Percentiles rank a stretch among this genome's conserved stretches.
These are phyloP conservation scores for Talaromyces borbonicus DNA, from an alignment of 495 filamentous ascomycete genomes.

Conservation along the genomic window DNA sequence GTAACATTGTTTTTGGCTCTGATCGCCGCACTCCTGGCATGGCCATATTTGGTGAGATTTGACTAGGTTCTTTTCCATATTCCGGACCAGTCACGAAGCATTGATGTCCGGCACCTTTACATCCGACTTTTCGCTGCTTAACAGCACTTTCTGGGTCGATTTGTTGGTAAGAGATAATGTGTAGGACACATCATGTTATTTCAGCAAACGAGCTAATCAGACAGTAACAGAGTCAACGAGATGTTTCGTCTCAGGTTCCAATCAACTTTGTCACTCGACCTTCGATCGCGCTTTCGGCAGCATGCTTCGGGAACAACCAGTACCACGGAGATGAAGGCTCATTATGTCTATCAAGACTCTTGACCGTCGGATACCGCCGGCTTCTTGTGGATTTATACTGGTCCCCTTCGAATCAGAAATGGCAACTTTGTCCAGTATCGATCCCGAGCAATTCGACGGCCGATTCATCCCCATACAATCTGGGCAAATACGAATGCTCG, in stretches of 20 bases:
- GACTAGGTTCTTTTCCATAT: background rate
- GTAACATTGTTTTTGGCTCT: too few relatives aligned
- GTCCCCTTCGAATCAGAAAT: slow-evolving; percentile 40
- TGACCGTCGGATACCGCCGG: slow-evolving; percentile 47
- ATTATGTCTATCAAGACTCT: slow-evolving; percentile 51
- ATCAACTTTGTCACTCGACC: slow-evolving; percentile 52
- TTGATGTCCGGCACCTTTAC: slow-evolving; percentile 6
- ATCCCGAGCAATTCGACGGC: slow-evolving; percentile 20
- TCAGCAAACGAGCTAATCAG: background rate
- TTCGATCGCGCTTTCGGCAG: slow-evolving; percentile 42
- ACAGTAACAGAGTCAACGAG: slow-evolving; percentile 44
- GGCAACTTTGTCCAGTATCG: slow-evolving; percentile 51
- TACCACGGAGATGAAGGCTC: slow-evolving; percentile 37
- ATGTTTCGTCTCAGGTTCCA: slow-evolving; percentile 48
- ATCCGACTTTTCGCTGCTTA: slow-evolving; percentile 4
- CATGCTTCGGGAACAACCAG: slow-evolving; percentile 45
- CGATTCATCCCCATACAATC: slow-evolving; percentile 30
- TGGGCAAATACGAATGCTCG: slow-evolving; percentile 51
- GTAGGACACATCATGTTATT: background rate
- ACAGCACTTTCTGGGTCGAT: slow-evolving; percentile 8
- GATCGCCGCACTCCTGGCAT: background rate
- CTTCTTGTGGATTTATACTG: slow-evolving; percentile 57
- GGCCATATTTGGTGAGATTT: background rate
- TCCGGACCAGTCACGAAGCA: too few relatives aligned
- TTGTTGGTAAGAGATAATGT: slow-evolving; percentile 27